Conservation (phyloP, 306 rosid genomes). For the Lathyrus tuberosus region DNA sequence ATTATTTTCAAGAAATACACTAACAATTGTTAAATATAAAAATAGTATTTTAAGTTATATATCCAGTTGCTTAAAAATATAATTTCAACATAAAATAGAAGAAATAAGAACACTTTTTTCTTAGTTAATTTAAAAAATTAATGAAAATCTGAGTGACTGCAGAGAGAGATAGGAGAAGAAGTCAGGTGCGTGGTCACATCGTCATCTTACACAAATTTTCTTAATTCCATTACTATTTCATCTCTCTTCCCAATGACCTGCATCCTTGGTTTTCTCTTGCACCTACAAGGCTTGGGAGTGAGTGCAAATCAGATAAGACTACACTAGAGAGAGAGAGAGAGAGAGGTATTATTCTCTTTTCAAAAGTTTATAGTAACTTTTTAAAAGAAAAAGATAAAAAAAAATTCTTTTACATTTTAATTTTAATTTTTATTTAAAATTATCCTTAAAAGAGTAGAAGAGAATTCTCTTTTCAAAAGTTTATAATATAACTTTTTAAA, state of each 20-base stretch:
- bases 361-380: slow-evolving; percentile 23
- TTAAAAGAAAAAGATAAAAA: background rate
- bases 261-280: slow-evolving; percentile 47
- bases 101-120: too few relatives aligned
- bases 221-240: slow-evolving; percentile 36
- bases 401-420: too few relatives aligned
- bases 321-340: background rate
- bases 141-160: background rate
- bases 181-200: slow-evolving; percentile 45
- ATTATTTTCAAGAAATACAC: too few relatives aligned
- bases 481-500: too few relatives aligned
- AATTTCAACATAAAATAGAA: too few relatives aligned
- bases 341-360: background rate
- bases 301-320: slow-evolving; percentile 51
- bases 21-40: too few relatives aligned
- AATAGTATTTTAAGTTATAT: too few relatives aligned
- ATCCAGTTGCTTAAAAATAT: too few relatives aligned
- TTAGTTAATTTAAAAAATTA: too few relatives aligned
- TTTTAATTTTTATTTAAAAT: too few relatives aligned
- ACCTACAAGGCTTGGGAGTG: slow-evolving; percentile 63
- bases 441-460: too few relatives aligned
- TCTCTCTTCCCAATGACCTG: slow-evolving; percentile 58
- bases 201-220: slow-evolving; percentile 50
- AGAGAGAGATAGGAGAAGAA: background rate
- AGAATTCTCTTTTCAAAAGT: too few relatives aligned